phyloP scores from a whole-genome alignment of 225 moss, liverwort and hornwort genomes.

The Sphagnum tenellum region DNA sequence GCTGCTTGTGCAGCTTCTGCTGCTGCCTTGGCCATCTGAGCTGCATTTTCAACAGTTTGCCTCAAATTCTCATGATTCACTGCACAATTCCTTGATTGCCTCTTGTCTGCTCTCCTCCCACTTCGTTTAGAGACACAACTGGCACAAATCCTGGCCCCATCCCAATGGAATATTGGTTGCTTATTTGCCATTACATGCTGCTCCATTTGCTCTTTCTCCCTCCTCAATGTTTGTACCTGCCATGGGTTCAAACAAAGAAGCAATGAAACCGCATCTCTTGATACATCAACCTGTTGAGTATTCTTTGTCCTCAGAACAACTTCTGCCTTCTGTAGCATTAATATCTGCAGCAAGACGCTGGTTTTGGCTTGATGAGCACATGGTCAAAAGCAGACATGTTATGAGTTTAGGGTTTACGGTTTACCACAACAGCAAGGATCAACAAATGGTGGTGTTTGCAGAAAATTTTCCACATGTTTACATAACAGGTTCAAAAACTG shows the following conservation, averaged over 20 bases:
- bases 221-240: conserved; percentile 27
- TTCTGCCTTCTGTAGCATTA: too few species aligned
- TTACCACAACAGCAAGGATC: not conserved
- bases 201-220: conserved; percentile 12
- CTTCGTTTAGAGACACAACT: conserved; percentile 3
- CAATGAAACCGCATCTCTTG: not conserved
- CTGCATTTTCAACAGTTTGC: conserved; percentile 26
- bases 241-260: not conserved
- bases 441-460: not conserved
- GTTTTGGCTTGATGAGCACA: not conserved
- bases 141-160: conserved; percentile 6
- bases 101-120: conserved; percentile 11
- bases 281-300: not conserved
- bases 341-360: not conserved
- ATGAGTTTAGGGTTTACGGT: not conserved
- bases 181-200: conserved; percentile 4
- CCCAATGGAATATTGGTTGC: not conserved
- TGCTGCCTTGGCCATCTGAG: conserved; percentile 36
- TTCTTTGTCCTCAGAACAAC: too few species aligned
- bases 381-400: not conserved
- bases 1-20: conserved; percentile 42
- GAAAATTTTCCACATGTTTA: not conserved
- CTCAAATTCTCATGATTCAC: conserved; percentile 4
- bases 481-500: not conserved
- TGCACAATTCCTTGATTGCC: conserved; percentile 10